Base-by-base conservation (phyloP, 1,139 yeast species). In the Kurtzmaniella quercitrusa region DNA sequence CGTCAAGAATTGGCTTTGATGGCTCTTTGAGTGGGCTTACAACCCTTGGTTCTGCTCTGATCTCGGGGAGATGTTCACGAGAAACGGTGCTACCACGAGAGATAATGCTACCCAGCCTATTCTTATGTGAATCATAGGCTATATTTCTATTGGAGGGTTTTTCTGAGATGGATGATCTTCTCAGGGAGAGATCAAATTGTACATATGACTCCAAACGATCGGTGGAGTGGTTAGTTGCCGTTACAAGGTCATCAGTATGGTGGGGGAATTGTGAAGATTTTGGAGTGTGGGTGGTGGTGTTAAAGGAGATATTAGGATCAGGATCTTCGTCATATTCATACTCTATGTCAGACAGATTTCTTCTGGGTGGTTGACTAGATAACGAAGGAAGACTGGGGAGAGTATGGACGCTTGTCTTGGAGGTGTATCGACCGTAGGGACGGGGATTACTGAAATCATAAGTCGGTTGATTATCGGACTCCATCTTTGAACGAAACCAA, bases 381-480 rank as follows among this genome's bases (percentile, higher is more conserved):
- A 36, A 36, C 11, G 38, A 3, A 3, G 38, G 38, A 10, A 36
- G 25, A 12, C 27, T 36, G 11, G 38, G 38, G 25, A 36, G 38
- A 4, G 38, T 19, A n/a, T 17, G 38, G 14, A 15, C 27, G 19
- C 38, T 36, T 3, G 38, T 36, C 12, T 36, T 36, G 15, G 38
- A 36, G n/a, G 38, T 12, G 27, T 19, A 36, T n/a, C 38, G 38
- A n/a, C 38, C 38, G 16, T 36, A 36, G 19, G 38, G 38, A 19
- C 27, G 36, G 16, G 36, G 36, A 16, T 31, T 31, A 31, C 36
- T 31, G 36, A 31, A 31, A 10, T 31, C 36, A 10, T 31, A 31
- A 31, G 36, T 12, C 36, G 18, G 18, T 14, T 16, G 16, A 10
- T 31, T 31, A 17, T 31, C 18, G 9, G 18, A 31, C 12, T 31